These are phyloP conservation scores for Lophiostoma macrostomum DNA, from an alignment of 495 filamentous ascomycete species.

Conservation along the genomic window DNA sequence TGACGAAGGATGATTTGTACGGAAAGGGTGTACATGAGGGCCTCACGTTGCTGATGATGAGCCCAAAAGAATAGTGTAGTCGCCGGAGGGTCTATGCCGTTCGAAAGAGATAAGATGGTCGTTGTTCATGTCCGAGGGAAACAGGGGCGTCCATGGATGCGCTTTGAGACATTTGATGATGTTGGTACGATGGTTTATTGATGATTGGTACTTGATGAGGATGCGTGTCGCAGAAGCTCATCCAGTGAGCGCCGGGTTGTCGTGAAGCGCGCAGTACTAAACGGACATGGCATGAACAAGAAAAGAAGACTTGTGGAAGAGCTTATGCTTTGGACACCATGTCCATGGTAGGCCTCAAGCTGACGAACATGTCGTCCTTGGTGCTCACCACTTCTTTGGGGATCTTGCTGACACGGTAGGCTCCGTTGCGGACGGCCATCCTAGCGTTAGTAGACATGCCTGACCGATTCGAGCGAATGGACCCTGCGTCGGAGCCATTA, in stretches of 20 bases:
- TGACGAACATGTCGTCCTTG: slow-evolving; percentile 63
- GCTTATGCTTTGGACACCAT: slow-evolving; percentile 29
- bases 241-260: slow-evolving; percentile 27
- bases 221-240: slow-evolving; percentile 25
- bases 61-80: too few relatives aligned
- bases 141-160: slow-evolving; percentile 12
- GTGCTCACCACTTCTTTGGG: slow-evolving; percentile 81
- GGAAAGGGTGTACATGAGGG: background rate
- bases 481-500: slow-evolving; percentile 73
- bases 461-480: slow-evolving; percentile 69
- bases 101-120: background rate
- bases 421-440: slow-evolving; percentile 78
- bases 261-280: slow-evolving; percentile 9
- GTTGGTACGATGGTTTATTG: too few relatives aligned
- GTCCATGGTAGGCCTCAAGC: slow-evolving; percentile 76
- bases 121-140: slow-evolving; percentile 28
- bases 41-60: too few relatives aligned
- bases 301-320: slow-evolving; percentile 20
- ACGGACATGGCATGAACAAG: slow-evolving; percentile 5
- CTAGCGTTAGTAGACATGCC: slow-evolving; percentile 70
- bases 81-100: slow-evolving; percentile 27
- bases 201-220: too few relatives aligned
- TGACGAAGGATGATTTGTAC: too few relatives aligned
- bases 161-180: slow-evolving; percentile 6
- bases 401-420: slow-evolving; percentile 84